A percentile compares a stretch with the other conserved stretches of the same genome.
These are phyloP conservation scores for Penicillium decumbens DNA, from an alignment of 2,329 filamentous ascomycete species.

Conservation along the genomic window DNA sequence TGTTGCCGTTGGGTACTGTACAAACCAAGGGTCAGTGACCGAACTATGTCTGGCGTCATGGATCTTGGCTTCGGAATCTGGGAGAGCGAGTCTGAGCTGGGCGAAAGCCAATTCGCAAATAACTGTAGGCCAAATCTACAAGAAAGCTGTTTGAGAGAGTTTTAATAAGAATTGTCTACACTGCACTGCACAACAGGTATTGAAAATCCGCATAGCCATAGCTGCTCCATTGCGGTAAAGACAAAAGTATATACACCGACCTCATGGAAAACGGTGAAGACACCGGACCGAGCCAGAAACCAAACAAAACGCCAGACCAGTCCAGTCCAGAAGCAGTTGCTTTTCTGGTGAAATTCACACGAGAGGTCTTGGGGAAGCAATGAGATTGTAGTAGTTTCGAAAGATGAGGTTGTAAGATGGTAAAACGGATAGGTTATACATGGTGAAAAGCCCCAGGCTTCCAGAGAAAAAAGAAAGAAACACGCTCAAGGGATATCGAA, in stretches of 20 bases:
- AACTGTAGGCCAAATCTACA: background rate
- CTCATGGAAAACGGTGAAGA: no score
- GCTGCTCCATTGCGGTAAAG: background rate
- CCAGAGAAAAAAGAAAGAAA: slow-evolving; percentile 14
- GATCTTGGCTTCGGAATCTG: no score
- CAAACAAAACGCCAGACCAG: background rate
- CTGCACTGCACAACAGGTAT: slow-evolving; percentile 12
- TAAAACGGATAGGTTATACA: slow-evolving; percentile 1
- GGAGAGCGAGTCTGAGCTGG: no score
- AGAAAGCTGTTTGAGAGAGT: background rate
- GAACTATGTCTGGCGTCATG: no score
- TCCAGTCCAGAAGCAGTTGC: background rate
- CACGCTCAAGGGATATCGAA: slow-evolving; percentile 30
- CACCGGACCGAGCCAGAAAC: background rate
- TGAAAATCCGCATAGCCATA: background rate
- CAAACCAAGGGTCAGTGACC: no score
- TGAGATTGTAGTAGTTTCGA: slow-evolving; percentile 2
- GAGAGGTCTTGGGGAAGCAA: background rate
- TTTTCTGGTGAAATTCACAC: background rate
- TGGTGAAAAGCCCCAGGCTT: slow-evolving; percentile 23
- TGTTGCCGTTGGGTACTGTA: no score
- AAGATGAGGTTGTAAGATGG: background rate
- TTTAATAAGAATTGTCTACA: slow-evolving; percentile 2
- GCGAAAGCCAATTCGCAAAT: no score
- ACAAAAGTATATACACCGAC: background rate